Conservation (phyloP, 2,329 filamentous ascomycete species). For the Seiridium cupressi region DNA sequence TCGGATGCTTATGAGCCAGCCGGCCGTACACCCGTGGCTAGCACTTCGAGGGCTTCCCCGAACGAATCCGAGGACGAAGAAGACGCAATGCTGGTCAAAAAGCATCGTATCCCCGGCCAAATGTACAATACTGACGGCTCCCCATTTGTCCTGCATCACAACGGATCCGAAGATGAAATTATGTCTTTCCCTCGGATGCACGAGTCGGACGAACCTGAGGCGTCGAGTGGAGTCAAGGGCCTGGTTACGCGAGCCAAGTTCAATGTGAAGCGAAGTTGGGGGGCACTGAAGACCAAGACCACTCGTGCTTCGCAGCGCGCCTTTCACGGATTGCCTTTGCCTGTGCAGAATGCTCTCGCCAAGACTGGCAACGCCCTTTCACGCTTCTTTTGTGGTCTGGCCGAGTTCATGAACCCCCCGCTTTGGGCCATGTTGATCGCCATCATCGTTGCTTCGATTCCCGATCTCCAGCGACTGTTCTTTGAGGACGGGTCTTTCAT, state of each 20-base stretch:
- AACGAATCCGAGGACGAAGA: constrained; percentile 49
- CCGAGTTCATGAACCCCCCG: constrained; percentile 97
- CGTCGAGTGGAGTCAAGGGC: constrained; percentile 40
- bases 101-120: constrained; percentile 21
- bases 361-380: constrained; percentile 30
- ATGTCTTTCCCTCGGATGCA: constrained; percentile 61
- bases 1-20: constrained; percentile 52
- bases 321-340: constrained; percentile 38
- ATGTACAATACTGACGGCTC: constrained; percentile 21
- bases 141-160: constrained; percentile 33
- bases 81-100: constrained; percentile 23
- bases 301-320: constrained; percentile 16
- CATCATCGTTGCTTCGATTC: constrained; percentile 88
- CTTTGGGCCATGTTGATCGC: constrained; percentile 95
- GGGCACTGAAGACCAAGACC: constrained; percentile 18
- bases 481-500: constrained; percentile 88
- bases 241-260: constrained; percentile 34
- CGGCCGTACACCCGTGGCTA: constrained; percentile 53
- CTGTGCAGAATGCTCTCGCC: constrained; percentile 34
- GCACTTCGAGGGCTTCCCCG: constrained; percentile 48
- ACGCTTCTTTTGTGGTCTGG: constrained; percentile 63
- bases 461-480: constrained; percentile 77
- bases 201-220: constrained; percentile 37
- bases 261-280: constrained; percentile 26
- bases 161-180: constrained; percentile 50